A percentile compares a stretch with the other conserved stretches of the same genome.
Evolutionary conservation across 352 stramenopile genomes (phyloP).

Genomic region (Pythium dissotocum): DNA sequence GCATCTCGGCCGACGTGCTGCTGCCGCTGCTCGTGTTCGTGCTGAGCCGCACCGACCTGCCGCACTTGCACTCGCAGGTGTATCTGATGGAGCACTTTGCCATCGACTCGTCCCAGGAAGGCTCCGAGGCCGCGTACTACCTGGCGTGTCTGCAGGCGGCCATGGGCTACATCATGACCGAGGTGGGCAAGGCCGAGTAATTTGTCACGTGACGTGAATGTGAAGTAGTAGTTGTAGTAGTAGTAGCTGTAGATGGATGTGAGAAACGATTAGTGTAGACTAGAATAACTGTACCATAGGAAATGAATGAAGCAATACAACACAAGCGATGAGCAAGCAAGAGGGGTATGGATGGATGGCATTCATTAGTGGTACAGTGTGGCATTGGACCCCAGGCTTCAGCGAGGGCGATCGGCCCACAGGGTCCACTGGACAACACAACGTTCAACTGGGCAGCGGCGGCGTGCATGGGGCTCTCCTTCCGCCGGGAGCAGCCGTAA

Average conservation of each 20-base stretch:
- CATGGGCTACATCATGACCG: slow-evolving; percentile 76
- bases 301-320: slow-evolving; percentile 9
- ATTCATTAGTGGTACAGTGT: neutral
- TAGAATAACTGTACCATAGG: slow-evolving; percentile 8
- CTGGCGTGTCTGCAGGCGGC: slow-evolving; percentile 76
- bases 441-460: neutral
- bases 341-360: neutral
- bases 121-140: slow-evolving; percentile 83
- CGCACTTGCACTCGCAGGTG: slow-evolving; percentile 75
- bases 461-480: slow-evolving; percentile 12
- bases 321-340: neutral
- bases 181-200: slow-evolving; percentile 20
- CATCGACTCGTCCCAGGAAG: slow-evolving; percentile 65
- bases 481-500: slow-evolving; percentile 25
- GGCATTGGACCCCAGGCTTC: neutral
- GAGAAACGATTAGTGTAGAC: neutral
- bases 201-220: neutral
- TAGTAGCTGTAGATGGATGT: neutral
- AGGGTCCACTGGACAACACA: neutral
- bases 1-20: slow-evolving; percentile 78
- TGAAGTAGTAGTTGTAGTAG: neutral
- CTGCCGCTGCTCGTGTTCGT: slow-evolving; percentile 77
- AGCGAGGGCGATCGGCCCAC: neutral
- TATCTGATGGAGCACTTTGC: slow-evolving; percentile 80
- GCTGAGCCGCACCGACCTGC: slow-evolving; percentile 63